Evolutionary conservation across 306 rosid genomes (phyloP), one percentile per base, ranked within the genome.

Genomic region (Heteromeles arbutifolia): DNA sequence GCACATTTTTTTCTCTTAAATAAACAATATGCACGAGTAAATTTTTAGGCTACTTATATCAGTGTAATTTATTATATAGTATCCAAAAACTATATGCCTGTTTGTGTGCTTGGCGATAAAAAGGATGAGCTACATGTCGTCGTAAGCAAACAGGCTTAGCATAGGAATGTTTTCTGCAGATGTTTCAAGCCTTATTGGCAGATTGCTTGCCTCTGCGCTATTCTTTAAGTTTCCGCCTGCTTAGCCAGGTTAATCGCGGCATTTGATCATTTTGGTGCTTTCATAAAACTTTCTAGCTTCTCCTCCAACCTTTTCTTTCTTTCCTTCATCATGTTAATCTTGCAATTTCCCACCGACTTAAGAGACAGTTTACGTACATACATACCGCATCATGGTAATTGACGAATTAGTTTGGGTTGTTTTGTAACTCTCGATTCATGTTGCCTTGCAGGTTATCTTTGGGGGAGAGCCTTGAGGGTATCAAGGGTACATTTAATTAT

Each of bases 381-480:
- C 11, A 21, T 45, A 54, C 56, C n/a, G 4, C 56, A 28, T 62
- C 67, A 29, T 29, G 41, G 44, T 0, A 12, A 31, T 79, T 32
- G 11, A 10, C 6, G 39, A 39, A 39, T 58, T 22, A 24, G 2
- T 32, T 72, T 26, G 3, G 0, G 8, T 17, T 28, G 44, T 6
- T 50, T 18, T 50, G 44, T 50, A 29, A 70, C 69, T 61, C 65
- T 39, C 57, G 62, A 48, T 32, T 26, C 71, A 65, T 78, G 78
- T 76, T 62, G 45, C 32, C 41, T 86, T 81, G 90, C 88, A 94
- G 98, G 84, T 66, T 87, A 71, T 94, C 97, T 52, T 17, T 86
- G 81, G 98, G 97, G 56, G 98, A 91, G 89, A 94, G 88, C 84
- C 77, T 94, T 19, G 94, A 87, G 80, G 96, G 87, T 81, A 84